Evolutionary conservation across 1,139 yeast genomes (phyloP), one percentile per base, ranked within the genome.

Genomic region (Candida sp.): DNA sequence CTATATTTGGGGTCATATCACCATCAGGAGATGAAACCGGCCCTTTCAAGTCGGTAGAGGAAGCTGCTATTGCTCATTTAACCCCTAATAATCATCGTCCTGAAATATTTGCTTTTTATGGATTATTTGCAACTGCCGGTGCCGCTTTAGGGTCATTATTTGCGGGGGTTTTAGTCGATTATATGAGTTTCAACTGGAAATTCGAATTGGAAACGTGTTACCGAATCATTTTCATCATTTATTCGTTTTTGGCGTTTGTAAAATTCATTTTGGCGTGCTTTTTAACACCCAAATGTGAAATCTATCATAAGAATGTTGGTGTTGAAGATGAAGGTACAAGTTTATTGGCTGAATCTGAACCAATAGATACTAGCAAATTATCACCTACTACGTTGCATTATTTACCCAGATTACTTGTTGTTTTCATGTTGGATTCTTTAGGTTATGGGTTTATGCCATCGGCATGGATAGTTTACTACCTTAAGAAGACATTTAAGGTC

Each of bases 1-100:
- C 78, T 3, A 65, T 70, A 5, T 39, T 73, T 7, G 79, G 77
- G 0, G 90, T 90, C 9, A 85, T 90, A 4, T 87, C 96, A 1
- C 96, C 97, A 1, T 82, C 91, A 33, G 96, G 97, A 12, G 93
- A 85, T 55, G 97, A 90, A 57, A 88, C 93, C 0, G 97, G 97
- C 0, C 97, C 97, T 0, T 90, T 90, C 64, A 85, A 87, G 56
- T 82, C 95, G 1, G 82, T 90, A 21, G 97, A 90, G 58, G 97
- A 90, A 58, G 86, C 95, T 0, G 77, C 87, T 27, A 71, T 90
- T 45, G 96, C 97, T 0, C 95, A 88, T 61, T 66, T 90, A 52
- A 84, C 95, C 0, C 81, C 84, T 0, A 74, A 74, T 40, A 73
- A 72, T 40, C 79, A 79, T 45, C 70, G 95, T 38, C 85, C 96